Conservation (phyloP, 2,329 filamentous ascomycete genomes). For the Fusarium gaditjirri region DNA sequence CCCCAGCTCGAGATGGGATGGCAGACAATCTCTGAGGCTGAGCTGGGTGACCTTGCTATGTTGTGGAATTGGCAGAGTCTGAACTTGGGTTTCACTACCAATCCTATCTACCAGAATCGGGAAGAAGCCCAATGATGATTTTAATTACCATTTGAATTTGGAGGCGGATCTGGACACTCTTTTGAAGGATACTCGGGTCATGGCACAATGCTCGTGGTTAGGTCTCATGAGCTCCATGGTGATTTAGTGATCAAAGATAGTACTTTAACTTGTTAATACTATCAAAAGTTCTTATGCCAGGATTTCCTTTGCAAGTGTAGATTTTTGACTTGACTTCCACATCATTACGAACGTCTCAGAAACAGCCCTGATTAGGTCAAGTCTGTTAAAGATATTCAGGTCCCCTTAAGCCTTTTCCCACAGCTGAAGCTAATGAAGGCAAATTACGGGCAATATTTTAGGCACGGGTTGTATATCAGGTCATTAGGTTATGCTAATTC, state of each 20-base stretch:
- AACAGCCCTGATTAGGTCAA: not conserved
- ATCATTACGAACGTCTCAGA: not conserved
- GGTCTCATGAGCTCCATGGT: not conserved
- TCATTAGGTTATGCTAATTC: fast-evolving
- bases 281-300: not conserved
- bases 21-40: constrained; percentile 13
- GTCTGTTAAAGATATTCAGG: not conserved
- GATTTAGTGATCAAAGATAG: not conserved
- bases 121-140: fast-evolving
- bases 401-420: fast-evolving
- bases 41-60: constrained; percentile 21
- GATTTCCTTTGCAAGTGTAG: fast-evolving
- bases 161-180: fast-evolving
- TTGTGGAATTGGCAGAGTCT: constrained; percentile 29
- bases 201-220: fast-evolving
- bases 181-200: not conserved
- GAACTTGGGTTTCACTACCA: constrained; percentile 13
- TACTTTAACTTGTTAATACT: not conserved
- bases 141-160: fast-evolving
- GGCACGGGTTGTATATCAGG: fast-evolving
- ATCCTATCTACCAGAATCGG: constrained; percentile 15
- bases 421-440: not conserved
- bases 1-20: constrained; percentile 1
- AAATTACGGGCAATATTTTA: fast-evolving
- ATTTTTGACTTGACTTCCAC: fast-evolving